Percentiles rank a stretch among this genome's conserved stretches.
These are phyloP conservation scores for Pseudogymnoascus sp. DNA, from an alignment of 2,329 filamentous ascomycete species.

Conservation along the genomic window DNA sequence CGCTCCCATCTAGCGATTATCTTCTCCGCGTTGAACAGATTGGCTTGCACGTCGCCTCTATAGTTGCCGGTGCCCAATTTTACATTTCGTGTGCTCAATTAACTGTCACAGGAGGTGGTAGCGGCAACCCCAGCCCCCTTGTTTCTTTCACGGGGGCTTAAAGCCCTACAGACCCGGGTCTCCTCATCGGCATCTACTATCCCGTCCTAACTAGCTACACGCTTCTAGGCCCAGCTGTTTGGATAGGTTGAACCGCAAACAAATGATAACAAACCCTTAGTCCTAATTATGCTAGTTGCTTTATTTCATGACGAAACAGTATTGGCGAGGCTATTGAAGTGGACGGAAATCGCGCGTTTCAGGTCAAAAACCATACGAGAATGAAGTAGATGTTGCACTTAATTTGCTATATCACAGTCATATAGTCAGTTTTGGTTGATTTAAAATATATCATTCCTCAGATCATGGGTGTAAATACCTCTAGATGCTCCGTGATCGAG, in stretches of 20 bases:
- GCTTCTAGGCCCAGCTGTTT: background rate
- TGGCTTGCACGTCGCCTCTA: too few relatives aligned
- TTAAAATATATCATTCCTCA: background rate
- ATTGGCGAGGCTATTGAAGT: too few relatives aligned
- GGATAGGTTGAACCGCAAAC: background rate
- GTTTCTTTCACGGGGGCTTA: conserved; percentile 32
- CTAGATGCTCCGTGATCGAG: background rate
- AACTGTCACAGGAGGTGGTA: conserved; percentile 35
- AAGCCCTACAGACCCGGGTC: conserved; percentile 27
- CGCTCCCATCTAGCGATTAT: conserved; percentile 32
- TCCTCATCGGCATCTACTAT: conserved; percentile 11
- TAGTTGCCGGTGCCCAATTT: conserved; percentile 20
- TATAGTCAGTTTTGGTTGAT: background rate
- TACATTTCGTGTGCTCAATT: conserved; percentile 35
- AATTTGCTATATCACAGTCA: background rate
- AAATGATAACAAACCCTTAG: too few relatives aligned
- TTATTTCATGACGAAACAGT: too few relatives aligned
- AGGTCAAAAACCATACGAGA: too few relatives aligned
- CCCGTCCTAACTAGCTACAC: background rate
- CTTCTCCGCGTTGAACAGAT: conserved; percentile 28
- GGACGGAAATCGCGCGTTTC: too few relatives aligned
- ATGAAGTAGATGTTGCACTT: background rate
- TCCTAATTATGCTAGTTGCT: too few relatives aligned
- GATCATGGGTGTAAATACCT: background rate
- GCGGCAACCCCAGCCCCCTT: conserved; percentile 28